phyloP scores from a whole-genome alignment of 345 rosid genomes.

The Eucalyptus brandiana region DNA sequence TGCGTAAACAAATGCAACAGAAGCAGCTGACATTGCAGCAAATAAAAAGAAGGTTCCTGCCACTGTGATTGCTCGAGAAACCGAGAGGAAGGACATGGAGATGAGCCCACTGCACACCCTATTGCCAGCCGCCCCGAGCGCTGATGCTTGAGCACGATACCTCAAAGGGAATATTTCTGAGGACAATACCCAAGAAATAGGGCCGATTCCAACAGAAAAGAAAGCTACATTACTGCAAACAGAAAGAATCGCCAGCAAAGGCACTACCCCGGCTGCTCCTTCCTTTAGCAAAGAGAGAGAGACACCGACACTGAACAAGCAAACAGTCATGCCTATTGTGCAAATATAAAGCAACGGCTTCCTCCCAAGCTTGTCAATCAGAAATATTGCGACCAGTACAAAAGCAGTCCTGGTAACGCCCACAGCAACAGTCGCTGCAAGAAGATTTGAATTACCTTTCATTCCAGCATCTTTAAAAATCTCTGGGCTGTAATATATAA shows the following conservation, averaged over 20 bases:
- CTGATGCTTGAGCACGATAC: slow-evolving; percentile 54
- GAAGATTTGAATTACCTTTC: too few species aligned
- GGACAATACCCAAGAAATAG: slow-evolving; percentile 50
- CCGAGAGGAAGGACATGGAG: slow-evolving; percentile 59
- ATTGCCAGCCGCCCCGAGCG: slow-evolving; percentile 47
- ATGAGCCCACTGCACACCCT: slow-evolving; percentile 50
- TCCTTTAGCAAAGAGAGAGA: slow-evolving; percentile 19
- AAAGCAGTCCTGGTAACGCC: too few species aligned
- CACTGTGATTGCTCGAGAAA: slow-evolving; percentile 31
- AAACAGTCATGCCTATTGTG: slow-evolving; percentile 1
- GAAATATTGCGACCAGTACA: too few species aligned
- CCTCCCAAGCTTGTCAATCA: too few species aligned
- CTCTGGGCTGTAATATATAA: too few species aligned
- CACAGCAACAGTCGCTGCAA: too few species aligned
- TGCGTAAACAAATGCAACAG: slow-evolving; percentile 26
- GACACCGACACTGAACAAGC: slow-evolving; percentile 33
- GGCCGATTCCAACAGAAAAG: slow-evolving; percentile 59
- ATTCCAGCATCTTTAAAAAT: too few species aligned
- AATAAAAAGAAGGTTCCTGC: slow-evolving; percentile 58
- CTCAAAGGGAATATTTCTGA: slow-evolving; percentile 54
- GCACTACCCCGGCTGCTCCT: slow-evolving; percentile 11
- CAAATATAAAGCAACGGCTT: too few species aligned
- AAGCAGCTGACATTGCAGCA: slow-evolving; percentile 21
- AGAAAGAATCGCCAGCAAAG: slow-evolving; percentile 15
- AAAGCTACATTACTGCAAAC: slow-evolving; percentile 52